Conservation (phyloP, 306 rosid species). For the Acacia crassicarpa region DNA sequence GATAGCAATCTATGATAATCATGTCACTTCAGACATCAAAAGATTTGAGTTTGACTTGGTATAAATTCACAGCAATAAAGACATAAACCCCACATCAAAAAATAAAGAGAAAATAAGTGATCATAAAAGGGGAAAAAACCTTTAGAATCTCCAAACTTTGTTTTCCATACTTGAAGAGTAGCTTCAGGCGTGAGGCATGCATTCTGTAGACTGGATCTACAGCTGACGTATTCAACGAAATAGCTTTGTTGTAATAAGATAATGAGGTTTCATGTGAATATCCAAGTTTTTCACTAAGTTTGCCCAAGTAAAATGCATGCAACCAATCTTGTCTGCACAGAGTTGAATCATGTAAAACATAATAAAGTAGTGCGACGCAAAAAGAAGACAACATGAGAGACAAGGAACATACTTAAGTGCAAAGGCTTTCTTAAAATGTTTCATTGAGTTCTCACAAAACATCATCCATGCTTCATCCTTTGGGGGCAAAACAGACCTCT, state of each 20-base stretch:
- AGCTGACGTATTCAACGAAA: constrained; percentile 78
- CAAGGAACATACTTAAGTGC: constrained; percentile 64
- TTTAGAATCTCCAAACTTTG: constrained; percentile 67
- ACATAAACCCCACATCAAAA: constrained; percentile 17
- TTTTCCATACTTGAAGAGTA: constrained; percentile 63
- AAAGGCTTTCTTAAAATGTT: constrained; percentile 92
- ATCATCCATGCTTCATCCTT: constrained; percentile 79
- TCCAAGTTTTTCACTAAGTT: constrained; percentile 90
- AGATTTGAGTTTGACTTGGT: constrained; percentile 15
- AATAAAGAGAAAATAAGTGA: constrained; percentile 10
- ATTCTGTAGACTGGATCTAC: constrained; percentile 96
- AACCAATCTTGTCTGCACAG: constrained; percentile 90
- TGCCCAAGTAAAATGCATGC: constrained; percentile 93
- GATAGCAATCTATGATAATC: constrained; percentile 3
- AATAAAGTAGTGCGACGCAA: constrained; percentile 17
- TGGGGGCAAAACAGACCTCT: constrained; percentile 75
- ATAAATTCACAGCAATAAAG: constrained; percentile 22
- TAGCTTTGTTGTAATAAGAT: constrained; percentile 82
- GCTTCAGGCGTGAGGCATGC: constrained; percentile 97
- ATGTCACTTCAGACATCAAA: constrained; percentile 2
- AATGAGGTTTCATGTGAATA: constrained; percentile 67
- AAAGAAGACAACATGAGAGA: constrained; percentile 25
- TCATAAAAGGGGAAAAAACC: constrained; percentile 51
- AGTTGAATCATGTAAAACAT: constrained; percentile 25
- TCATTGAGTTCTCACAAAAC: constrained; percentile 89